Base-by-base conservation (phyloP, 352 stramenopile genomes). In the Blastocystis hominis region DNA sequence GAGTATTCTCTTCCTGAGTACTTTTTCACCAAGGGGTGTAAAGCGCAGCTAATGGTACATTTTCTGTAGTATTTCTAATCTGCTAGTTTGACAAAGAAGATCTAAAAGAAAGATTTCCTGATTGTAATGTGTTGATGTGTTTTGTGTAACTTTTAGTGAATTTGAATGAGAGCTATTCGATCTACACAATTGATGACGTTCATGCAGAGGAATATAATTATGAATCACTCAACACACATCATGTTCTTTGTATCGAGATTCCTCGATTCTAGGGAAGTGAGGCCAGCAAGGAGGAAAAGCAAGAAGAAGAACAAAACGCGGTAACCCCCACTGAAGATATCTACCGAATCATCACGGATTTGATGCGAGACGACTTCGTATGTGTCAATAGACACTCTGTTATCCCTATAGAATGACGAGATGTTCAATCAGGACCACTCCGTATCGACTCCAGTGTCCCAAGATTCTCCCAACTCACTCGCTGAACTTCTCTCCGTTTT, bases 281-380 rank as follows among this genome's bases (percentile, higher is more conserved):
- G 2, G 3, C n/a, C 17, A 24, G 36, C 30, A 10, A 54, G 20
- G 44, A 64, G 24, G 40, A 34, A 40, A 42, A 64, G 46, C 3
- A n/a, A 38, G 20, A 24, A 24, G 38, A 50, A 1, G n/a, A 62
- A 24, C 17, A n/a, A 1, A 80, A 63, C 55, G 53, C 3, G 4
- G 17, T 77, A 20, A 56, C 44, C 24, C 66, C 66, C 2, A 80
- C 7, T 15, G 70, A 80, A 47, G 70, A 80, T 38, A 80, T 80
- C 44, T 80, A 80, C 42, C 50, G 50, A 6, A 80, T 80, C 70
- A 80, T 80, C 10, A 80, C 70, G 17, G 70, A 80, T 64, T 30
- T 80, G 2, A 80, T 80, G 70, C 53, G 55, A 24, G 70, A 80
- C 42, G 70, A 80, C 20, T 34, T 64, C 20, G 70, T n/a, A 17